Evolutionary conservation across 371 early-diverging fungal species (phyloP).

Genomic region (Dinochytrium kinnereticum): DNA sequence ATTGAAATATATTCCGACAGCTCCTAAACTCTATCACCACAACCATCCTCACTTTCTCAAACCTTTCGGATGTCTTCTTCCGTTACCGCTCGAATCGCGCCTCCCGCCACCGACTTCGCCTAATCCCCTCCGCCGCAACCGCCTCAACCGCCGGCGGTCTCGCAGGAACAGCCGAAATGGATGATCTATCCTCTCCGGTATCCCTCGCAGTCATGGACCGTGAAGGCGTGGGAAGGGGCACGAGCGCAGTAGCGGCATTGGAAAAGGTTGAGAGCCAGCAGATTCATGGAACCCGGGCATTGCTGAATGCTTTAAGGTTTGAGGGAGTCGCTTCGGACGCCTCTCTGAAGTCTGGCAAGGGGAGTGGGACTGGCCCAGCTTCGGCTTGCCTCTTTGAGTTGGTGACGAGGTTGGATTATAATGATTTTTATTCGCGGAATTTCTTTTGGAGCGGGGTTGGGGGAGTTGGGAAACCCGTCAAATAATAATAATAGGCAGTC

Average conservation of each 20-base stretch:
- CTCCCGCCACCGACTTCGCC: slow-evolving; percentile 19
- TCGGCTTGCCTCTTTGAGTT: slow-evolving; percentile 71
- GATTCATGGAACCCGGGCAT: slow-evolving; percentile 65
- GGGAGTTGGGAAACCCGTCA: too few relatives aligned
- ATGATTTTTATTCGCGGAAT: neutral
- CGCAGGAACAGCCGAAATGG: neutral
- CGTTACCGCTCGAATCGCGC: slow-evolving; percentile 50
- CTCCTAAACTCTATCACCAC: slow-evolving; percentile 71
- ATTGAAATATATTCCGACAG: slow-evolving; percentile 42
- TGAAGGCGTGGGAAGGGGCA: slow-evolving; percentile 23
- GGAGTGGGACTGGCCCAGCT: slow-evolving; percentile 24
- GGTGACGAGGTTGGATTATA: slow-evolving; percentile 75
- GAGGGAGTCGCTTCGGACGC: slow-evolving; percentile 71
- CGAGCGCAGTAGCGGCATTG: slow-evolving; percentile 38
- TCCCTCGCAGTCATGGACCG: neutral
- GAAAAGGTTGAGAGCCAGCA: slow-evolving; percentile 68
- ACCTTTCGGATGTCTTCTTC: slow-evolving; percentile 60
- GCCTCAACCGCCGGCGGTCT: neutral
- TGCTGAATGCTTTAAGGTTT: slow-evolving; percentile 78
- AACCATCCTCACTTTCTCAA: slow-evolving; percentile 70
- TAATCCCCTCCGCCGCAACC: neutral
- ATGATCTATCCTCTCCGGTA: neutral
- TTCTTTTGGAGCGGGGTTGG: neutral
- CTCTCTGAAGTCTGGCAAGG: neutral
- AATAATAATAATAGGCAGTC: too few relatives aligned